Conservation (phyloP, 768 basidiomycete species). For the Rhodocollybia butyracea region DNA sequence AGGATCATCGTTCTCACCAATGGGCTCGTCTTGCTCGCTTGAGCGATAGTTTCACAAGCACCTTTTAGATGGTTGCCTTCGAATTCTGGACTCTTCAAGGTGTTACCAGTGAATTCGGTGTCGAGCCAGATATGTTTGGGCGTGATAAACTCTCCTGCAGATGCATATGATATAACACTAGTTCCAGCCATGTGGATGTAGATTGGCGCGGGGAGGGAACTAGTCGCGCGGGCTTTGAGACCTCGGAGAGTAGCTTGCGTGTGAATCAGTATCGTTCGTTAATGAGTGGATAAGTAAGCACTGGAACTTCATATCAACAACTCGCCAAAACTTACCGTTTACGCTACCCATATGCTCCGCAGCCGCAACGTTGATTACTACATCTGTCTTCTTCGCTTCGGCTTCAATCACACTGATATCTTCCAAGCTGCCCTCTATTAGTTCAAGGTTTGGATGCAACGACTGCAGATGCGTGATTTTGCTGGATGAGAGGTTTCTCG, state of each 20-base stretch:
- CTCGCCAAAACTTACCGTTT: slow-evolving; percentile 20
- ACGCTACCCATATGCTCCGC: slow-evolving; percentile 35
- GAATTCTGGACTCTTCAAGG: too few species aligned
- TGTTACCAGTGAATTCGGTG: slow-evolving; percentile 31
- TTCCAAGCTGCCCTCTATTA: slow-evolving; percentile 37
- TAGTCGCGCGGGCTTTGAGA: neutral
- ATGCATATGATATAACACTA: slow-evolving; percentile 37
- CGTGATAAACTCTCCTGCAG: slow-evolving; percentile 33
- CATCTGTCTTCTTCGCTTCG: slow-evolving; percentile 31
- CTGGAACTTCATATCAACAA: neutral
- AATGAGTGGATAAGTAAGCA: too few species aligned
- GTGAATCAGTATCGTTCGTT: too few species aligned
- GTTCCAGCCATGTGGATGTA: slow-evolving; percentile 43
- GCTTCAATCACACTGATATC: slow-evolving; percentile 31
- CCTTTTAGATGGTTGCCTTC: slow-evolving; percentile 15
- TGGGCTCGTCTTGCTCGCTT: slow-evolving; percentile 36
- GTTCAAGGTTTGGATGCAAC: slow-evolving; percentile 29
- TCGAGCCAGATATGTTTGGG: slow-evolving; percentile 32
- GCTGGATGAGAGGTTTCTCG: slow-evolving; percentile 29
- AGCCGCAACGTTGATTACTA: slow-evolving; percentile 38
- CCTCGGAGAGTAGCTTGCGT: slow-evolving; percentile 1
- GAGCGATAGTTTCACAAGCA: slow-evolving; percentile 29
- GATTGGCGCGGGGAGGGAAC: slow-evolving; percentile 27
- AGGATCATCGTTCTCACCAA: slow-evolving; percentile 42
- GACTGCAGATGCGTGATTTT: slow-evolving; percentile 27